Percentiles rank a stretch among this genome's conserved stretches.
These are phyloP conservation scores for Leptodermis oblonga DNA, from an alignment of 257 asterid genomes.

Conservation along the genomic window DNA sequence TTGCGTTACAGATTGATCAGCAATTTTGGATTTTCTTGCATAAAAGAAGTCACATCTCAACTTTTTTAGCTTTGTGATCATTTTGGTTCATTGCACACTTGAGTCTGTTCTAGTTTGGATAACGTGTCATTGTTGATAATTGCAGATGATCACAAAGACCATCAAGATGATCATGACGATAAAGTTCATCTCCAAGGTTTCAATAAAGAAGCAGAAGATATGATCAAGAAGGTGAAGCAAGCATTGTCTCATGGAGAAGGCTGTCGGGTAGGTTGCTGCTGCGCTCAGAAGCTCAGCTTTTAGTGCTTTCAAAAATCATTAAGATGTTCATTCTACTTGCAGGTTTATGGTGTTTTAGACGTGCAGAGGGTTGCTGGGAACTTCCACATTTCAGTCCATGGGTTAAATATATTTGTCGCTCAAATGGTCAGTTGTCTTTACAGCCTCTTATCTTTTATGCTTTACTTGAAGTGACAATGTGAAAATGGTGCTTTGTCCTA, in stretches of 20 bases:
- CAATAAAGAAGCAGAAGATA: slow-evolving; percentile 75
- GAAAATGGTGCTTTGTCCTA: background rate
- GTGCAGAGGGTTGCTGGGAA: slow-evolving; percentile 99
- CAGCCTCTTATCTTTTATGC: background rate
- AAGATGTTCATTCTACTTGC: slow-evolving; percentile 22
- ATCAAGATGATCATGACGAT: slow-evolving; percentile 68
- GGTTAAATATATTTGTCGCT: slow-evolving; percentile 87
- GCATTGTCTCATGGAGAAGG: slow-evolving; percentile 88
- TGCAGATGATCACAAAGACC: slow-evolving; percentile 72
- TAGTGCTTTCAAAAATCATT: slow-evolving; percentile 19
- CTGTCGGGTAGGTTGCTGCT: slow-evolving; percentile 63
- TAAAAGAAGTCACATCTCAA: background rate
- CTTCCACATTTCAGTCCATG: slow-evolving; percentile 96
- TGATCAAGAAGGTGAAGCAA: slow-evolving; percentile 82
- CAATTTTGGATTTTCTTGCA: background rate
- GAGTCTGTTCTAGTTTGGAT: background rate
- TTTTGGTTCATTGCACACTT: background rate
- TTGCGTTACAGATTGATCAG: too few species aligned
- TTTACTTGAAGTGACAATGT: background rate
- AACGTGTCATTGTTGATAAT: slow-evolving; percentile 9
- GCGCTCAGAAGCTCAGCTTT: slow-evolving; percentile 8
- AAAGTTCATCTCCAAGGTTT: slow-evolving; percentile 60
- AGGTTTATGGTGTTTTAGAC: slow-evolving; percentile 94
- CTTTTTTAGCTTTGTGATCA: background rate
- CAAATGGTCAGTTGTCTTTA: slow-evolving; percentile 54